Conservation (phyloP, 2,329 filamentous ascomycete species). For the Exophiala sp. region DNA sequence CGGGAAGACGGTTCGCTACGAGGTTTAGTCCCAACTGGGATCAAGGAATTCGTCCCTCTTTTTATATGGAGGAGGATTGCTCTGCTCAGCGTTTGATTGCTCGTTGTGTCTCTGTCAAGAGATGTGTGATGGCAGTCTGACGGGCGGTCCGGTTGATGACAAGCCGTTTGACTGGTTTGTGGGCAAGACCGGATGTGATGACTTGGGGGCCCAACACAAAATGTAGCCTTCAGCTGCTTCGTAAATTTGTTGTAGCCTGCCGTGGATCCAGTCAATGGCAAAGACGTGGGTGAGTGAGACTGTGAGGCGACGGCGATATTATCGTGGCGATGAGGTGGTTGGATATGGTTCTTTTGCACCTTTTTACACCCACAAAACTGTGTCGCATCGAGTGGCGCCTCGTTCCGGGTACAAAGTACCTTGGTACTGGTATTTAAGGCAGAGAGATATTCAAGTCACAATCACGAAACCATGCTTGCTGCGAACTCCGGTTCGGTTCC, state of each 20-base stretch:
- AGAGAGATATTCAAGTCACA: too few species aligned
- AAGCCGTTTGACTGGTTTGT: neutral
- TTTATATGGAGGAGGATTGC: neutral
- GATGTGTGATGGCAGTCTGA: neutral
- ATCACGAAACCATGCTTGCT: too few species aligned
- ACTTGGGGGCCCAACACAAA: neutral
- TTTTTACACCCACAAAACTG: neutral
- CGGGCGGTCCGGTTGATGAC: neutral
- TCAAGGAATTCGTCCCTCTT: neutral
- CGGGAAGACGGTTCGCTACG: slow-evolving; percentile 16
- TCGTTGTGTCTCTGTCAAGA: neutral
- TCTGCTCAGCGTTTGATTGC: neutral
- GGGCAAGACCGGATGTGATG: neutral
- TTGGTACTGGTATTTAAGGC: neutral
- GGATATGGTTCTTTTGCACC: neutral
- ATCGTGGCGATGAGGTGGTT: slow-evolving; percentile 9
- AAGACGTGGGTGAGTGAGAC: slow-evolving; percentile 5
- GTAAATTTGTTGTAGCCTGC: neutral
- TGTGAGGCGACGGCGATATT: neutral
- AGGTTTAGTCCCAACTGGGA: slow-evolving; percentile 5
- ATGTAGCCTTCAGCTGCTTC: slow-evolving; percentile 2
- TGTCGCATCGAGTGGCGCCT: too few species aligned
- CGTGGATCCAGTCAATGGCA: slow-evolving; percentile 10
- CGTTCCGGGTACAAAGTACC: too few species aligned
- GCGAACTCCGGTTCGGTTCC: too few species aligned